Conservation (phyloP, 2,329 filamentous ascomycete genomes). For the Arthrocladium fulminans region DNA sequence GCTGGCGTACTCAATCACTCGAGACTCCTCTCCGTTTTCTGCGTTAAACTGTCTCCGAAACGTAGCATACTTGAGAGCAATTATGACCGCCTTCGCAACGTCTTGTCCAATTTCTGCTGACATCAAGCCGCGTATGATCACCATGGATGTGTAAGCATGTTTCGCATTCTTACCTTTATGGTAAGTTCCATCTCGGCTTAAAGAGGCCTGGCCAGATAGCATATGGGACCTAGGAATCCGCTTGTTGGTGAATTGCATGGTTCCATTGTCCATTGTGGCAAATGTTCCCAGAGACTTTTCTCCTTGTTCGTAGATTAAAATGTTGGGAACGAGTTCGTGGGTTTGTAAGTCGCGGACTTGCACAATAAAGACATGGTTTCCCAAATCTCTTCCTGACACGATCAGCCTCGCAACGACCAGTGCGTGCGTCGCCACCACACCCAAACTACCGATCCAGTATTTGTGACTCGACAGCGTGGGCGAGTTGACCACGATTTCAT, state of each 20-base stretch:
- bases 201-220: slow-evolving; percentile 25
- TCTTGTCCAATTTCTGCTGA: slow-evolving; percentile 23
- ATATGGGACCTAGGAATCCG: slow-evolving; percentile 29
- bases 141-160: slow-evolving; percentile 29
- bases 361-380: slow-evolving; percentile 26
- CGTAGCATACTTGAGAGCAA: slow-evolving; percentile 29
- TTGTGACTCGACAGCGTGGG: slow-evolving; percentile 25
- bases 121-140: slow-evolving; percentile 27
- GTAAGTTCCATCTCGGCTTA: slow-evolving; percentile 27
- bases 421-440: slow-evolving; percentile 25
- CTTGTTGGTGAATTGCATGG: slow-evolving; percentile 27
- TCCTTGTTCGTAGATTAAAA: slow-evolving; percentile 27
- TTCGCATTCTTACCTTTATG: slow-evolving; percentile 25
- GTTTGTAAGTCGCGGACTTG: slow-evolving; percentile 26
- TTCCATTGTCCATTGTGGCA: slow-evolving; percentile 28
- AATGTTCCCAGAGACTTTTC: slow-evolving; percentile 22
- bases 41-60: slow-evolving; percentile 24
- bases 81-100: slow-evolving; percentile 29
- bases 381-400: slow-evolving; percentile 23
- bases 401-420: slow-evolving; percentile 28
- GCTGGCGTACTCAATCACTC: slow-evolving; percentile 22
- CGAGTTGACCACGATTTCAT: slow-evolving; percentile 27
- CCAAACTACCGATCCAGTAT: slow-evolving; percentile 27
- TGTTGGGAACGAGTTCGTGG: slow-evolving; percentile 21
- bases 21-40: slow-evolving; percentile 10